phyloP scores from a whole-genome alignment of 768 basidiomycete genomes.

The Gelatoporia subvermispora region DNA sequence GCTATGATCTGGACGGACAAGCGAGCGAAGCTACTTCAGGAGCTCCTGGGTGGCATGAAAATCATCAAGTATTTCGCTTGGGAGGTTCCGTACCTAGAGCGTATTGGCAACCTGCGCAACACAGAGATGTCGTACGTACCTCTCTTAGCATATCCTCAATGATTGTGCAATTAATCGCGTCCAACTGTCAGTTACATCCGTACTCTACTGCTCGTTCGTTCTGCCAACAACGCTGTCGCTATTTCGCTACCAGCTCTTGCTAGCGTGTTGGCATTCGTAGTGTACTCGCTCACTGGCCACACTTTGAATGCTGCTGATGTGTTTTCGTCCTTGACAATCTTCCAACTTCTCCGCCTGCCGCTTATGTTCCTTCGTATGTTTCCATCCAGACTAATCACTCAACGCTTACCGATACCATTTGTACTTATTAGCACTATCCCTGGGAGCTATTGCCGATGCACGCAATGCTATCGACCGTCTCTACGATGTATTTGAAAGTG shows the following conservation, averaged over 20 bases:
- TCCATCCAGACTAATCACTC: not conserved
- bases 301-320: slow-evolving; percentile 62
- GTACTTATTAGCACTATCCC: slow-evolving; percentile 46
- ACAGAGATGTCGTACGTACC: slow-evolving; percentile 66
- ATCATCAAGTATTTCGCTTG: slow-evolving; percentile 92
- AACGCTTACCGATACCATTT: no score
- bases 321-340: slow-evolving; percentile 82
- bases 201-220: slow-evolving; percentile 57
- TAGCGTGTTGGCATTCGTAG: slow-evolving; percentile 71
- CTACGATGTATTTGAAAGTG: slow-evolving; percentile 78
- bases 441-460: slow-evolving; percentile 82
- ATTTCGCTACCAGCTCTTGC: slow-evolving; percentile 74
- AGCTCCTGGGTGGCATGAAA: slow-evolving; percentile 84
- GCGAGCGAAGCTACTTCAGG: slow-evolving; percentile 83
- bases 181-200: slow-evolving; percentile 50
- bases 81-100: slow-evolving; percentile 76
- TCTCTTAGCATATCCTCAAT: slow-evolving; percentile 4
- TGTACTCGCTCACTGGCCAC: slow-evolving; percentile 73
- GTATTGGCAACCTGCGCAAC: slow-evolving; percentile 63
- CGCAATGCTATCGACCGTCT: slow-evolving; percentile 75
- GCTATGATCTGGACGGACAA: slow-evolving; percentile 90
- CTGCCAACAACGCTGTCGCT: slow-evolving; percentile 63
- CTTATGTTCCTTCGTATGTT: slow-evolving; percentile 62
- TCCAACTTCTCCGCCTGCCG: slow-evolving; percentile 78
- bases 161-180: not conserved